Evolutionary conservation across 768 basidiomycete species (phyloP), one percentile per base, ranked within the genome.

Genomic region (Trametes sanguinea): DNA sequence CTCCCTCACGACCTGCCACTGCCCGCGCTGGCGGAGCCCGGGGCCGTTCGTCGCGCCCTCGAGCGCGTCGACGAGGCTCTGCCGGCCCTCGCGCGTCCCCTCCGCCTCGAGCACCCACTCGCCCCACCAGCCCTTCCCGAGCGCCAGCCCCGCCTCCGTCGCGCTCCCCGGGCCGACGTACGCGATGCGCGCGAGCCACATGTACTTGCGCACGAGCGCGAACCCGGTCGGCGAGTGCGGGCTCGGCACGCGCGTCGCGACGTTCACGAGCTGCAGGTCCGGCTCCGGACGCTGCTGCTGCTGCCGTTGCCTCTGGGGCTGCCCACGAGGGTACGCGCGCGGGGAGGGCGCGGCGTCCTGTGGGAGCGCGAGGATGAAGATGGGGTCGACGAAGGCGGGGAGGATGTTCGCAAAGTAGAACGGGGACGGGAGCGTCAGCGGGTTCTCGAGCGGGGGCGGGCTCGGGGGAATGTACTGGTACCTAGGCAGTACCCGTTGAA

Each of bases 101-200:
- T 90, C 88, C 1, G 84, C 86, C 72, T 92, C 88, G n/a, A 92
- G 76, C 13, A 90, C 76, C 90, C 91, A 92, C 64, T 92, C 88
- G 8, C 87, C 87, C 35, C 80, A 76, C 86, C 91, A 89, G 5
- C 85, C 87, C n/a, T 83, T 81, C 11, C 88, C 86, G 27, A 88
- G 75, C 35, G 73, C 80, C 73, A 37, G 63, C 62, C 65, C 66
- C 37, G 63, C 67, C 59, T 51, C 69, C 44, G 57, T 61, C 30
- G 72, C 73, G 39, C 69, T 67, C 14, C 60, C 59, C 45, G 64
- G 61, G 65, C 65, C 71, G 54, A 68, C 74, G 58, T 75, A 75
- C 61, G 76, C 75, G 14, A 85, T 73, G 39, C 78, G 76, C 37
- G 85, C 88, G 5, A 85, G 79, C 91, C 91, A 93, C 62, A 81